These are phyloP conservation scores for Jamesozyma hellenica DNA, from an alignment of 805 yeast species.

Conservation along the genomic window DNA sequence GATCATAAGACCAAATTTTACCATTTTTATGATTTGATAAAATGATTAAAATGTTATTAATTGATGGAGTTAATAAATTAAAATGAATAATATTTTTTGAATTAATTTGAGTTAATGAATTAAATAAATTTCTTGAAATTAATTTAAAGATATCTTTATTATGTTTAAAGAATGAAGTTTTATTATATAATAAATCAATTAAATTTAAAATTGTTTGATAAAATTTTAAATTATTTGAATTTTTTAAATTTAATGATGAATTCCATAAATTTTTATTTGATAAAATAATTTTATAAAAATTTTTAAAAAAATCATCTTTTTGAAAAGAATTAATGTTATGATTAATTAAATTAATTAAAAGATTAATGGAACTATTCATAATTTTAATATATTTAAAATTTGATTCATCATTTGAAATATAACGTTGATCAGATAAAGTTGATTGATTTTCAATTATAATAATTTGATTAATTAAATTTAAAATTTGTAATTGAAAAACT, in stretches of 20 bases:
- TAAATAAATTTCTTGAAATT: constrained; percentile 27
- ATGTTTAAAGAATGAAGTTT: constrained; percentile 9
- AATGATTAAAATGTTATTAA: constrained; percentile 38
- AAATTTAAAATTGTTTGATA: constrained; percentile 35
- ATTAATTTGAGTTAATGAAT: constrained; percentile 25
- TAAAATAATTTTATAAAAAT: constrained; percentile 30
- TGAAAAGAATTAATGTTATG: constrained; percentile 8
- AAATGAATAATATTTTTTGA: constrained; percentile 34
- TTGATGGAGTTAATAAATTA: constrained; percentile 38
- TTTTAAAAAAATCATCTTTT: constrained; percentile 1
- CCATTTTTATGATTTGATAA: constrained; percentile 38
- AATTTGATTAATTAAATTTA: constrained; percentile 44
- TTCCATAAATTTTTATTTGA: constrained; percentile 38
- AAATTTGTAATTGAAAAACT: constrained; percentile 45
- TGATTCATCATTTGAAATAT: constrained; percentile 55
- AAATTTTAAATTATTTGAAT: constrained; percentile 33
- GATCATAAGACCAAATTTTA: constrained; percentile 45
- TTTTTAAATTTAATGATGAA: constrained; percentile 28
- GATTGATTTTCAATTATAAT: constrained; percentile 48
- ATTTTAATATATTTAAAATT: constrained; percentile 53
- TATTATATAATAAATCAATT: constrained; percentile 26
- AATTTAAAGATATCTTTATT: constrained; percentile 27
- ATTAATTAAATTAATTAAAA: constrained; percentile 33
- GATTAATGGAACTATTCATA: constrained; percentile 38
- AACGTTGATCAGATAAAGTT: constrained; percentile 67